Evolutionary conservation across 306 rosid genomes (phyloP), one percentile per base, ranked within the genome.

Genomic region (Delonix regia): DNA sequence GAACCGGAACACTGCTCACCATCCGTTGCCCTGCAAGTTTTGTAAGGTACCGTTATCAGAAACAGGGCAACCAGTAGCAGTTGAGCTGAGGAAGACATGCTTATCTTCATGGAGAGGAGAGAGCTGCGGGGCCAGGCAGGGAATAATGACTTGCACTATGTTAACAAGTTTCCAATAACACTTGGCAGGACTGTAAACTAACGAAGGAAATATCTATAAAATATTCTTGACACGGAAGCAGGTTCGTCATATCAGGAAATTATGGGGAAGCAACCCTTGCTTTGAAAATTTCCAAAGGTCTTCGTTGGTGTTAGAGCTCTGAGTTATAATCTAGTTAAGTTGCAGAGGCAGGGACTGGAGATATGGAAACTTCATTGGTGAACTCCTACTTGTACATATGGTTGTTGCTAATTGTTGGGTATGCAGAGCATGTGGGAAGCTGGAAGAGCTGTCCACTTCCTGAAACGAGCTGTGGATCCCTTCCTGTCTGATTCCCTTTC

Each of bases 401-500:
- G 47, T 55, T 80, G 18, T 22, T 80, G 19, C 27, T 82, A n/a
- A 5, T 72, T 39, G 6, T 34, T 12, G 62, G 22, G 51, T 59
- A 62, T 53, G 14, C 7, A 24, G 42, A 45, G 28, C 27, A 38
- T 27, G 78, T 52, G 61, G 34, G 15, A 59, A 73, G 19, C 24
- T 39, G 61, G 47, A 13, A 25, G 1, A 28, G 25, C 27, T 75
- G 85, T 77, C 9, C 14, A 14, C 51, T 60, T 13, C 25, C 70
- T 18, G 45, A 62, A 62, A 34, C 66, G 49, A 22, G 15, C 2
- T 89, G 92, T 18, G 76, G 85, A 16, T 1, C 4, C 6, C 80
- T 69, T 0, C 4, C 8, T 4, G 68, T 89, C 28, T 24, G 64
- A 25, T 85, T 87, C 74, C 93, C 89, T n/a, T 89, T 87, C 51